Percentiles rank a stretch among this genome's conserved stretches.
These are phyloP conservation scores for Gynandropsis gynandra DNA, from an alignment of 345 rosid species.

Conservation along the genomic window DNA sequence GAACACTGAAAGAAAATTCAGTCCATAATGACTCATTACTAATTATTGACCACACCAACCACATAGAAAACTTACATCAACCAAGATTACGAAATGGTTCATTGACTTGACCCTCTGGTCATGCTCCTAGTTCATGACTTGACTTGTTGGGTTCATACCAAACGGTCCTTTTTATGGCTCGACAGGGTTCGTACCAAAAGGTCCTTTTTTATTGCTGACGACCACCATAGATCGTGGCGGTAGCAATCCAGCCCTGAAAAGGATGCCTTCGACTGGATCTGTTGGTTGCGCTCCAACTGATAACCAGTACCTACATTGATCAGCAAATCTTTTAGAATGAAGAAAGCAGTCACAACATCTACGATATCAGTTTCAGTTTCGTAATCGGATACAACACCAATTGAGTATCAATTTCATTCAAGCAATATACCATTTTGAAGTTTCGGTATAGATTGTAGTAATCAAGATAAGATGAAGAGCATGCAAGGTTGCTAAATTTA, in stretches of 20 bases:
- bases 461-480: neutral
- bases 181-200: conserved; percentile 49
- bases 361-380: too few species aligned
- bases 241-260: conserved; percentile 70
- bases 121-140: conserved; percentile 34
- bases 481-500: neutral
- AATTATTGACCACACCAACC: too few species aligned
- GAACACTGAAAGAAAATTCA: too few species aligned
- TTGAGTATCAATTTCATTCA: neutral
- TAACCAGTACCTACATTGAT: conserved; percentile 68
- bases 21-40: too few species aligned
- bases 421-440: neutral
- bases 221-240: conserved; percentile 81
- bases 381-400: neutral
- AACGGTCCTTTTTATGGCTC: conserved; percentile 66
- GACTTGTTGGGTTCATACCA: conserved; percentile 59
- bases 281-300: conserved; percentile 98
- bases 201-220: conserved; percentile 59
- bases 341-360: neutral
- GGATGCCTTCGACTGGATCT: conserved; percentile 59
- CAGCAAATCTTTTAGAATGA: neutral
- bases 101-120: too few species aligned
- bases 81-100: too few species aligned
- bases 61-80: too few species aligned
- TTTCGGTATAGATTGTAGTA: conserved; percentile 2